Conservation (phyloP, 768 basidiomycete species). For the Boletus sp. region DNA sequence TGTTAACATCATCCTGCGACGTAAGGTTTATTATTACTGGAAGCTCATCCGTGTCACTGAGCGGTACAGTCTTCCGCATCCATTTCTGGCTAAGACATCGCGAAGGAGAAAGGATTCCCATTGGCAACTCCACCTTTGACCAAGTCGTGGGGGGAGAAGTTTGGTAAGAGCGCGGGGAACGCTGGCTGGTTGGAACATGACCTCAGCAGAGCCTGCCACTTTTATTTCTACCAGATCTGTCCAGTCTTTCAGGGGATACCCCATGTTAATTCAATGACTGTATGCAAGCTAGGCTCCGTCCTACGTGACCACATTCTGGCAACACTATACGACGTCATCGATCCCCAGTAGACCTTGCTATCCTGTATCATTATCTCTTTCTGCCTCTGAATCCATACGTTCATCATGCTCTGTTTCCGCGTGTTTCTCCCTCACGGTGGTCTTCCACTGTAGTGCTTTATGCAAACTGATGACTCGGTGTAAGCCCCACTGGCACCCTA, state of each 20-base stretch:
- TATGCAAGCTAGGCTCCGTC: too few relatives aligned
- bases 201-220: constrained; percentile 80
- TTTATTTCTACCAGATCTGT: constrained; percentile 90
- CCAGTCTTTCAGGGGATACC: background rate
- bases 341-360: too few relatives aligned
- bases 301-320: too few relatives aligned
- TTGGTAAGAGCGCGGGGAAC: constrained; percentile 96
- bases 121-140: constrained; percentile 94
- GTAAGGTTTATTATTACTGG: background rate
- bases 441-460: constrained; percentile 94
- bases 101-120: constrained; percentile 58
- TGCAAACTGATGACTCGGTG: constrained; percentile 76
- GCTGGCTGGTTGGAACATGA: constrained; percentile 84
- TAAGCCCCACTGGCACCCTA: too few relatives aligned
- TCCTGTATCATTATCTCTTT: too few relatives aligned
- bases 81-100: constrained; percentile 20
- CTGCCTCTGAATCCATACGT: too few relatives aligned
- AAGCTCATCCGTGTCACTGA: constrained; percentile 9
- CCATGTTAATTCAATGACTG: background rate
- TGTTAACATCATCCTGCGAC: background rate
- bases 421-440: too few relatives aligned
- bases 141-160: constrained; percentile 87
- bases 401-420: too few relatives aligned
- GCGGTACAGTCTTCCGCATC: constrained; percentile 9
- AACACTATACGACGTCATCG: too few relatives aligned